Evolutionary conservation across 2,329 filamentous ascomycete genomes (phyloP), one percentile per base, ranked within the genome.

Genomic region (Phyllosticta citriasiana): DNA sequence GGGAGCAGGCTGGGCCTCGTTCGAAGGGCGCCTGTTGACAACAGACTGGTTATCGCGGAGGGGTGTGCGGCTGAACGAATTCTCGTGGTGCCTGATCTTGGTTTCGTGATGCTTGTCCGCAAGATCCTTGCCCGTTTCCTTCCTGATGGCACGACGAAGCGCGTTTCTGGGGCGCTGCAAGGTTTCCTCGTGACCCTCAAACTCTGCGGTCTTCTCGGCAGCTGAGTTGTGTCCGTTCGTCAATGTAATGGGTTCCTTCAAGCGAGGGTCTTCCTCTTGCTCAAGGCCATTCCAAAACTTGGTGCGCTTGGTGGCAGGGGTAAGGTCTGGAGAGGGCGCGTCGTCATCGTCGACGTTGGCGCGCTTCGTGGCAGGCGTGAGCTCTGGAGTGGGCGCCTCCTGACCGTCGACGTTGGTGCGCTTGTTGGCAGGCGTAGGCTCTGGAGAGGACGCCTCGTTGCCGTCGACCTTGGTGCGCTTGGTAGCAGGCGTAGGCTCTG

Each of bases 141-240:
- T 53, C 10, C 54, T 58, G 24, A 51, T 47, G 14, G 22, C 27
- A 54, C 51, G 55, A 24, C 59, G 59, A 26, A 24, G 51, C 16
- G 54, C 47, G 19, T 61, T 61, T 8, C 59, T 47, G 16, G 59
- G 59, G 12, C 59, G 59, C 54, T 40, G 52, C 47, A 61, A 47
- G 22, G 55, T 57, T 7, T n/a, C 12, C n/a, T 47, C 40, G 14
- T n/a, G 14, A n/a, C n/a, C 14, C 3, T 47, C 40, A 30, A 30
- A 8, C 7, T n/a, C 40, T 16, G 40, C 40, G 40, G 6, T 30
- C 27, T 30, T 30, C 27, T 30, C 27, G 27, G 6, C 27, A 30
- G 27, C 27, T 7, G 27, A 35, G 8, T 50, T 50, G 57, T 47
- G 12, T 4, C 9, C 12, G 22, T 22, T 22, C 19, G 19, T 22